Conservation (phyloP, 2,329 filamentous ascomycete genomes). For the Orbilia oligospora region DNA sequence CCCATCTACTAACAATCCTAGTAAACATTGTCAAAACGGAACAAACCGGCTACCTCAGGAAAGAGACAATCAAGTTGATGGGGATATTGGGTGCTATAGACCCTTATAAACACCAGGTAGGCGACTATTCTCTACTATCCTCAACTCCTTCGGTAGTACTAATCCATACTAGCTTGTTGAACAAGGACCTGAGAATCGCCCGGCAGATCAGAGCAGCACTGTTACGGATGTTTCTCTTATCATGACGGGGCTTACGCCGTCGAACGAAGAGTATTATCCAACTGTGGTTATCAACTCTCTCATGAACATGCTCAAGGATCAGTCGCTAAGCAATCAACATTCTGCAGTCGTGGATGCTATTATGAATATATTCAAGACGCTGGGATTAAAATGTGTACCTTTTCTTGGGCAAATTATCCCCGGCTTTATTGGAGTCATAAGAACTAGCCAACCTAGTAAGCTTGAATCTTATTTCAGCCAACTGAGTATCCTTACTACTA, state of each 20-base stretch:
- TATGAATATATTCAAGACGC: conserved; percentile 97
- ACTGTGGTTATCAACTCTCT: conserved; percentile 98
- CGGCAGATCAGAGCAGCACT: conserved; percentile 75
- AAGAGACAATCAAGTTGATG: conserved; percentile 96
- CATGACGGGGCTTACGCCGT: conserved; percentile 96
- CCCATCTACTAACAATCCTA: conserved; percentile 89
- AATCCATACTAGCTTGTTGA: conserved; percentile 80
- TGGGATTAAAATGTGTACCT: conserved; percentile 94
- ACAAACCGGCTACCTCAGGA: conserved; percentile 84
- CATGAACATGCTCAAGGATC: conserved; percentile 90
- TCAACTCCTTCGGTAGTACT: not conserved
- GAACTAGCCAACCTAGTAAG: conserved; percentile 80
- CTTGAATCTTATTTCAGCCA: conserved; percentile 99
- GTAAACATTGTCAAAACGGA: conserved; percentile 96
- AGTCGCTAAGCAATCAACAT: conserved; percentile 90
- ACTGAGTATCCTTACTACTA: conserved; percentile 89
- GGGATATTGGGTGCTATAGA: conserved; percentile 95
- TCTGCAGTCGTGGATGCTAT: conserved; percentile 96
- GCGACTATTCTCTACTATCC: conserved; percentile 6
- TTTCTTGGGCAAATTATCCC: conserved; percentile 96
- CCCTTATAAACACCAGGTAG: conserved; percentile 90
- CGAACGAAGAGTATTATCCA: conserved; percentile 97
- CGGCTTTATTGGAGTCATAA: conserved; percentile 90
- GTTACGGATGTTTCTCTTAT: conserved; percentile 96
- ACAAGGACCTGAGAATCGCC: conserved; percentile 84